Percentiles rank a stretch among this genome's conserved stretches.
These are phyloP conservation scores for Zalaria obscura DNA, from an alignment of 2,329 filamentous ascomycete species.

Conservation along the genomic window DNA sequence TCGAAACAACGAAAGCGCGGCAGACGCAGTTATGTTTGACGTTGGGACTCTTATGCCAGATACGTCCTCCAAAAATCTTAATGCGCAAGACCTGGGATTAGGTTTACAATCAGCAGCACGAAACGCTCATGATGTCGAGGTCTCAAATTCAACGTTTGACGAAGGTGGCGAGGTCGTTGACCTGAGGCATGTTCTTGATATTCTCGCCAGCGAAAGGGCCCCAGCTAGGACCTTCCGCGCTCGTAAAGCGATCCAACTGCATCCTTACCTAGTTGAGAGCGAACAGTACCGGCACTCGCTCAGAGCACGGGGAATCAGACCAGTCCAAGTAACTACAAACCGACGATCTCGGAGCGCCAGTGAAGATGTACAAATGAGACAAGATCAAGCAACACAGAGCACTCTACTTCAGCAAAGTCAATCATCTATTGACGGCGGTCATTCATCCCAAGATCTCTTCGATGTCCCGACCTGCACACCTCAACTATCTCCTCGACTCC, in stretches of 20 bases:
- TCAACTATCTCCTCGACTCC: conserved; percentile 1
- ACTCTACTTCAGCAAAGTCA: conserved; percentile 1
- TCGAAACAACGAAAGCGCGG: too few relatives aligned
- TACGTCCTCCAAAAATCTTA: conserved; percentile 4
- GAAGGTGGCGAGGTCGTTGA: conserved; percentile 1
- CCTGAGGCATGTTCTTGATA: background rate
- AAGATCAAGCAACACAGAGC: conserved; percentile 4
- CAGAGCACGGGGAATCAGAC: conserved; percentile 27
- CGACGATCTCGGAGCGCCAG: conserved; percentile 1
- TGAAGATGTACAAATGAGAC: too few relatives aligned
- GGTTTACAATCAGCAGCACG: background rate
- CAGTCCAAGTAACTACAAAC: conserved; percentile 19
- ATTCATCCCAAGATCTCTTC: background rate
- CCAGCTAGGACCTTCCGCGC: conserved; percentile 23
- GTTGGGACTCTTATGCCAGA: too few relatives aligned
- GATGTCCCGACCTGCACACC: too few relatives aligned
- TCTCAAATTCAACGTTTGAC: too few relatives aligned
- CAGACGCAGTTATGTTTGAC: too few relatives aligned
- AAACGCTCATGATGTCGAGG: background rate
- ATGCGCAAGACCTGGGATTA: conserved; percentile 5
- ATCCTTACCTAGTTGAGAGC: conserved; percentile 32
- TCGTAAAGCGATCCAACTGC: conserved; percentile 33
- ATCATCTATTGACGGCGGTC: background rate
- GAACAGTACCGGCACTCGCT: conserved; percentile 28
- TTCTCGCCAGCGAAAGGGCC: background rate